phyloP scores from a whole-genome alignment of 495 filamentous ascomycete genomes.

The Xylaria flabelliformis region DNA sequence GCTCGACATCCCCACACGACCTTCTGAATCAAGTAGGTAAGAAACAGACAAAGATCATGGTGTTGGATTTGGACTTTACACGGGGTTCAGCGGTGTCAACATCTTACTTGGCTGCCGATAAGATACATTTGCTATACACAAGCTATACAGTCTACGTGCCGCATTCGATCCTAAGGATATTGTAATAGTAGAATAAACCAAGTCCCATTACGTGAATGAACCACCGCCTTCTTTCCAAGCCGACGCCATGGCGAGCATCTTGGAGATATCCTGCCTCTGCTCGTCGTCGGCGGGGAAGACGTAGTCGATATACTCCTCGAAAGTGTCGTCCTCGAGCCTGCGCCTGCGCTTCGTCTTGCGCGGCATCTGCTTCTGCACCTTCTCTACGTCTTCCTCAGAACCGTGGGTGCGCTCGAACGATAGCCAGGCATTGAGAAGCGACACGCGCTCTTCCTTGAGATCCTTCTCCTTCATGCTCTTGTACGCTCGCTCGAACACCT shows the following conservation, averaged over 20 bases:
- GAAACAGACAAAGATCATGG: background rate
- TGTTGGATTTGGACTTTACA: background rate
- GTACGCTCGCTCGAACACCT: slow-evolving; percentile 85
- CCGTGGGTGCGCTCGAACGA: slow-evolving; percentile 89
- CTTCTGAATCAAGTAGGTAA: background rate
- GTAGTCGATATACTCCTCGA: slow-evolving; percentile 98
- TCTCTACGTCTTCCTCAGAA: slow-evolving; percentile 75
- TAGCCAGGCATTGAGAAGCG: slow-evolving; percentile 89
- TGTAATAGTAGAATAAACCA: slow-evolving; percentile 9
- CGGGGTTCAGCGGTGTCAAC: background rate
- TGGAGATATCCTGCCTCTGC: slow-evolving; percentile 81
- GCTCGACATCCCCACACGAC: background rate
- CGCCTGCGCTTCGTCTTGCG: slow-evolving; percentile 91
- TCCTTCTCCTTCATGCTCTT: slow-evolving; percentile 90
- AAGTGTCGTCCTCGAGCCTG: slow-evolving; percentile 91
- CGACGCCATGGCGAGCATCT: slow-evolving; percentile 82
- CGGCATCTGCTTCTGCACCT: slow-evolving; percentile 92
- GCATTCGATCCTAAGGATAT: background rate
- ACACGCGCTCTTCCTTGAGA: slow-evolving; percentile 91
- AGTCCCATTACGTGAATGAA: slow-evolving; percentile 30
- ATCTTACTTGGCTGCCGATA: background rate
- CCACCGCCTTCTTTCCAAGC: slow-evolving; percentile 78
- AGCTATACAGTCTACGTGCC: slow-evolving; percentile 9
- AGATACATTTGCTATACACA: slow-evolving; percentile 13
- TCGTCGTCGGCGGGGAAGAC: slow-evolving; percentile 97